Percentiles rank a stretch among this genome's conserved stretches.
phyloP scores from a whole-genome alignment of 2,329 filamentous ascomycete species.

The Rosellinia necatrix region DNA sequence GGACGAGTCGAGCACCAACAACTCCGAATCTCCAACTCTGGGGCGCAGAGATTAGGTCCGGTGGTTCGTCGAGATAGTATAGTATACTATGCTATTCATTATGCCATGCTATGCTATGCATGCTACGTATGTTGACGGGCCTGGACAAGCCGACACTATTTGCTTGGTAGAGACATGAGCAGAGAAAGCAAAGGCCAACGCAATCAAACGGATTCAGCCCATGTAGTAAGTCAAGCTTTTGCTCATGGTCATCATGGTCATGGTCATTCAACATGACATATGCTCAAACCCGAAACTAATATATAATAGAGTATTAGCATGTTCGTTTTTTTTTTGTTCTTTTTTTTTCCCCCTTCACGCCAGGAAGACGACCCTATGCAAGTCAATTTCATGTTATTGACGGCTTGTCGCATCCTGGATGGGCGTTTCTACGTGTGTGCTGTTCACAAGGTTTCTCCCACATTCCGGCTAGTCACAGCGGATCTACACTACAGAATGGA shows the following conservation, averaged over 20 bases:
- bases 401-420: slow-evolving; percentile 36
- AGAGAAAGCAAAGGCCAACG: no score
- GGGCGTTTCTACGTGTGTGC: slow-evolving; percentile 30
- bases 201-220: no score
- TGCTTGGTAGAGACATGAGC: no score
- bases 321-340: neutral
- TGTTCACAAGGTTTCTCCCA: slow-evolving; percentile 34
- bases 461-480: slow-evolving; percentile 33
- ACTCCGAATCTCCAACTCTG: slow-evolving; percentile 8
- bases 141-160: no score
- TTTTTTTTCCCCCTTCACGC: neutral
- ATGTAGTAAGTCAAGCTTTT: neutral
- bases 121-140: no score
- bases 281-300: slow-evolving; percentile 6
- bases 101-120: neutral
- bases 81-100: no score
- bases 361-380: slow-evolving; percentile 1
- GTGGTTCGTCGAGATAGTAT: no score
- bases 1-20: slow-evolving; percentile 26
- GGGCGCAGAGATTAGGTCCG: no score
- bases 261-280: slow-evolving; percentile 2
- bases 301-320: neutral
- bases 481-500: slow-evolving; percentile 29
- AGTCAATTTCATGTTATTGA: slow-evolving; percentile 24
- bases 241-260: neutral